A percentile compares a stretch with the other conserved stretches of the same genome.
Conservation (phyloP, 305 asterid genomes). For the Solanum aculeatissimum region DNA sequence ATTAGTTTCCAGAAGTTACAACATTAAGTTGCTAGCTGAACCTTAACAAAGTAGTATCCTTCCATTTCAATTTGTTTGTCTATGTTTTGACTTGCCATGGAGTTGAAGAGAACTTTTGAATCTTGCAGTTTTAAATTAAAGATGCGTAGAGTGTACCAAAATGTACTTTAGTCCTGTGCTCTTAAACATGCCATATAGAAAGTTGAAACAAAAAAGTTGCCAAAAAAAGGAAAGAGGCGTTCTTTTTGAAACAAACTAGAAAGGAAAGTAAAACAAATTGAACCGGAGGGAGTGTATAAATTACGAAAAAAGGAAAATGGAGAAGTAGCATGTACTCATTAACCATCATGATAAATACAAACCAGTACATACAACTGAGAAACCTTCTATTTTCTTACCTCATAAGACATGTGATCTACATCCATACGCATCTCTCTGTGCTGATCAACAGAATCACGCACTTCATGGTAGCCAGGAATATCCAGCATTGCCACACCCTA, state of each 20-base stretch:
- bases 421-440: conserved; percentile 96
- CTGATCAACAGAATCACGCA: conserved; percentile 50
- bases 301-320: background rate
- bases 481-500: conserved; percentile 85
- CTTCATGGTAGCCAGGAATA: conserved; percentile 57
- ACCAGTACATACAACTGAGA: background rate
- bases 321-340: background rate
- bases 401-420: conserved; percentile 93
- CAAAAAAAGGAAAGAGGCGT: background rate
- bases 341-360: background rate
- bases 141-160: background rate
- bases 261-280: background rate
- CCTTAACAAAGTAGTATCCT: background rate
- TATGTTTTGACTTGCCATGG: background rate
- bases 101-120: background rate
- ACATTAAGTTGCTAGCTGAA: background rate
- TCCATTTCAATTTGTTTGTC: background rate
- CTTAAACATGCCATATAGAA: background rate
- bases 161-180: background rate
- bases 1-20: background rate
- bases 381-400: conserved; percentile 32
- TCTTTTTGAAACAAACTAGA: background rate
- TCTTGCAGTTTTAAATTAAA: background rate
- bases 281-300: background rate
- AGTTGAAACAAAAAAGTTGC: background rate